Base-by-base conservation (phyloP, 2,329 filamentous ascomycete species). In the Cephalotrichum gorgonifer region DNA sequence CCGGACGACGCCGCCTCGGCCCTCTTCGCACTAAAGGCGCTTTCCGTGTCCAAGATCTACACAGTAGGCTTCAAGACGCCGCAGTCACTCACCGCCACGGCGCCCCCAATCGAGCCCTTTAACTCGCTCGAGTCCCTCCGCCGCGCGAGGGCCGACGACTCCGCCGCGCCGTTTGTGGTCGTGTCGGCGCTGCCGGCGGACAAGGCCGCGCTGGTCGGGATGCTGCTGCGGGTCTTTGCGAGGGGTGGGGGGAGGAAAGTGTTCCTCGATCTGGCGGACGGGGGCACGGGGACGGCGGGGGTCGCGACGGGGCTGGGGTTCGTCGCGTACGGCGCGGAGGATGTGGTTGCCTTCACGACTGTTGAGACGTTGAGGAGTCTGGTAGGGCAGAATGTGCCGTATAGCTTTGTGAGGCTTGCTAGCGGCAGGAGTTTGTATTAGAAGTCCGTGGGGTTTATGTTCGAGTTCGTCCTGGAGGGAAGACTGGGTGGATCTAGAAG, bases 381-480 rank as follows among this genome's bases (percentile, higher is more conserved):
- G 23, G 85, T 91, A 11, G 88, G 88, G 9, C 86, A 93, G 67
- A 93, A 93, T 62, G 86, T 93, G 50, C 86, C 85, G 6, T 91
- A 88, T 65, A 89, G 86, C 65, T 94, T 94, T 69, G 88, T 93
- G 39, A 75, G 86, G 44, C 70, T 93, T 60, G 86, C 87, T 2
- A 73, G 73, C 44, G 75, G 75, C 2, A 64, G 72, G 22, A 68
- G 66, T 26, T 63, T 75, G 52, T 76, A 71, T 54, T 77, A 61
- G 35, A 20, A 7, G 17, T 39, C 2, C 35, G 4, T 39, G n/a
- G n/a, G 17, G 15, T 9, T n/a, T 39, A 6, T 14, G n/a, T n/a
- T n/a, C n/a, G n/a, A n/a, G n/a, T n/a, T n/a, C n/a, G n/a, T n/a
- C n/a, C n/a, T n/a, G n/a, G n/a, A n/a, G n/a, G n/a, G n/a, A 33